phyloP scores from a whole-genome alignment of 2,329 filamentous ascomycete species.

The Dactylellina sp. region DNA sequence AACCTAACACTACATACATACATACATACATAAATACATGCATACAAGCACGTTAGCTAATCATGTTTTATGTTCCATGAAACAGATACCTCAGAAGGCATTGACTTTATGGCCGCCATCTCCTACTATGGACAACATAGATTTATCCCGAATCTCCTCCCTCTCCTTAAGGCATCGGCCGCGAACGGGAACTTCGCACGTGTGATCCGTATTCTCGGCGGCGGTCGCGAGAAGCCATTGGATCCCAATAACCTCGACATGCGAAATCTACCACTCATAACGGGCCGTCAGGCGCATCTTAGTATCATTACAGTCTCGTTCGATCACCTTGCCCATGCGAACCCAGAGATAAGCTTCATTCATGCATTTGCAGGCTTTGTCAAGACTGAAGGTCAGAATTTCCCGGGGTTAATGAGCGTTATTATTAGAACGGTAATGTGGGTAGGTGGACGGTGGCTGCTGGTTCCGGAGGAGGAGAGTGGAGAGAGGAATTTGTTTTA shows the following conservation, averaged over 20 bases:
- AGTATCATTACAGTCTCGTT: slow-evolving; percentile 68
- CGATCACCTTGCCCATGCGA: slow-evolving; percentile 66
- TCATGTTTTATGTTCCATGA: not conserved
- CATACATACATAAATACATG: too few species aligned
- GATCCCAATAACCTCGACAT: slow-evolving; percentile 66
- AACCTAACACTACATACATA: too few species aligned
- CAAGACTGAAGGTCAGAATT: slow-evolving; percentile 65
- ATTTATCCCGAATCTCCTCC: slow-evolving; percentile 71
- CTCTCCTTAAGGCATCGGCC: slow-evolving; percentile 65
- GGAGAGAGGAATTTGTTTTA: slow-evolving; percentile 66
- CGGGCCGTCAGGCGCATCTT: slow-evolving; percentile 63
- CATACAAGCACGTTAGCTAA: not conserved
- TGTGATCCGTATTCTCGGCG: slow-evolving; percentile 70
- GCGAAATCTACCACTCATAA: slow-evolving; percentile 63
- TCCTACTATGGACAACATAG: slow-evolving; percentile 71
- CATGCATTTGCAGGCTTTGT: slow-evolving; percentile 68
- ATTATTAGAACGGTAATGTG: slow-evolving; percentile 63
- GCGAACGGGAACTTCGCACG: slow-evolving; percentile 66
- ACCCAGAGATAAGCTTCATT: slow-evolving; percentile 67
- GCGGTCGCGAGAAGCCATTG: slow-evolving; percentile 69
- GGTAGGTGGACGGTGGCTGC: slow-evolving; percentile 62
- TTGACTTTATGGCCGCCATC: slow-evolving; percentile 69
- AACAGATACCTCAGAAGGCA: slow-evolving; percentile 70
- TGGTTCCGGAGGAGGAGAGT: slow-evolving; percentile 64
- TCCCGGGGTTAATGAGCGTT: slow-evolving; percentile 61